Conservation (phyloP, 768 basidiomycete genomes). For the Psilocybe azurescens region DNA sequence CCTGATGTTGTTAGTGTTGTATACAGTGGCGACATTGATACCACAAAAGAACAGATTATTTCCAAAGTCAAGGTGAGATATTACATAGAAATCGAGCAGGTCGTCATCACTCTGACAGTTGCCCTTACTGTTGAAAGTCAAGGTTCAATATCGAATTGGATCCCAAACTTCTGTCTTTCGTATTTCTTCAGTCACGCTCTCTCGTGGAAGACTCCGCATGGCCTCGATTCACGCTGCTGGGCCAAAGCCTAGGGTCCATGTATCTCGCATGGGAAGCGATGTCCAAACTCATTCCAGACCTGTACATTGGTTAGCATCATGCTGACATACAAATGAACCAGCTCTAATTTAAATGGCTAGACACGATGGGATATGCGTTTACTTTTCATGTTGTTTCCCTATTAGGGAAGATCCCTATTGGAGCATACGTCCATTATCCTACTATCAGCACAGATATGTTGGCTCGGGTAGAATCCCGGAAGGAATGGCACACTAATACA, state of each 20-base stretch:
- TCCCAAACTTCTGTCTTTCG: slow-evolving; percentile 72
- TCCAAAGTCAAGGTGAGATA: slow-evolving; percentile 74
- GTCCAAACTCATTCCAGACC: slow-evolving; percentile 78
- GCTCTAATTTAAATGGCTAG: slow-evolving; percentile 43
- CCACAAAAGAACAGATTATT: slow-evolving; percentile 81
- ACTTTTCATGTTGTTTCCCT: slow-evolving; percentile 80
- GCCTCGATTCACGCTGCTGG: slow-evolving; percentile 90
- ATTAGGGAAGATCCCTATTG: slow-evolving; percentile 72
- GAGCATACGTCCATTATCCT: slow-evolving; percentile 95
- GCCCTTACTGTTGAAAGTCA: slow-evolving; percentile 46
- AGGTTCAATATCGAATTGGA: slow-evolving; percentile 82
- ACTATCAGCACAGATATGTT: slow-evolving; percentile 97
- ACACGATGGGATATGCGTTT: slow-evolving; percentile 98
- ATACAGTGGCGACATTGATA: slow-evolving; percentile 88
- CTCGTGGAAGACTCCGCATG: slow-evolving; percentile 85
- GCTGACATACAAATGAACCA: neutral
- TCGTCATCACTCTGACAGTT: neutral
- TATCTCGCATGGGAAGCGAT: slow-evolving; percentile 85
- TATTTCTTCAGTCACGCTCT: slow-evolving; percentile 74
- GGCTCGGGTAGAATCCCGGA: slow-evolving; percentile 68
- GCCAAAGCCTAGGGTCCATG: slow-evolving; percentile 91
- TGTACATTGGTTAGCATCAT: slow-evolving; percentile 78
- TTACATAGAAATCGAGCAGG: neutral
- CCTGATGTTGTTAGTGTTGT: slow-evolving; percentile 74
- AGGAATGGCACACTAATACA: slow-evolving; percentile 67